Evolutionary conservation across 225 moss, liverwort and hornwort species (phyloP), one percentile per base, ranked within the genome.

Genomic region (Sphagnum tenellum): DNA sequence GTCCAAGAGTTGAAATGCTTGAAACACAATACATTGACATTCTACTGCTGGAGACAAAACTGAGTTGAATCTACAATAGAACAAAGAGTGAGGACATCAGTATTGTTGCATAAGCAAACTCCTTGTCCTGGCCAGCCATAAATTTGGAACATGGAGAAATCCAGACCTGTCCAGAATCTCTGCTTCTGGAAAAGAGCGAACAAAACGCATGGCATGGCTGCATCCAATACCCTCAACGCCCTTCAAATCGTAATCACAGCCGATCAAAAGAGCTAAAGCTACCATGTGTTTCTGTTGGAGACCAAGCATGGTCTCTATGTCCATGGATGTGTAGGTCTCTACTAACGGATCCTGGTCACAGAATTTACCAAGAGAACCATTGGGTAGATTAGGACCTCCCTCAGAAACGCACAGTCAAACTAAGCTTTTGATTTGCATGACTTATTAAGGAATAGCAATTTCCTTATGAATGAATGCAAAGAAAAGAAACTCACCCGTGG

Each of bases 231-330:
- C 79, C 3, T 65, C 44, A 13, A 84, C 77, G 14, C 79, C 83
- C 62, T 77, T 70, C 45, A 70, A 65, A 55, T 66, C 67, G 14
- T 84, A 84, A 73, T 84, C 83, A 69, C 79, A 79, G 13, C 83
- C 83, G 13, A 84, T 69, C 64, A 84, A 64, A 69, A 84, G 71
- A 59, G 83, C 83, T 55, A 84, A 64, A 8, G 83, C 83, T 70
- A 84, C 44, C 7, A 84, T 59, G 56, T 84, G 83, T 8, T 65
- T 64, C 56, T 64, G 67, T 13, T 72, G 57, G 57, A 83, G 74
- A 44, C 77, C 72, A 53, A 79, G 65, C 8, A 52, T 67, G 57
- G 70, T 65, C 62, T 68, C 54, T 3, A 84, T 66, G 47, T 84
- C 77, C 1, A 53, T 55, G 9, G 74, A 69, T 45, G 50, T 49